These are phyloP conservation scores for Candida anglica DNA, from an alignment of 805 yeast genomes.

Conservation along the genomic window DNA sequence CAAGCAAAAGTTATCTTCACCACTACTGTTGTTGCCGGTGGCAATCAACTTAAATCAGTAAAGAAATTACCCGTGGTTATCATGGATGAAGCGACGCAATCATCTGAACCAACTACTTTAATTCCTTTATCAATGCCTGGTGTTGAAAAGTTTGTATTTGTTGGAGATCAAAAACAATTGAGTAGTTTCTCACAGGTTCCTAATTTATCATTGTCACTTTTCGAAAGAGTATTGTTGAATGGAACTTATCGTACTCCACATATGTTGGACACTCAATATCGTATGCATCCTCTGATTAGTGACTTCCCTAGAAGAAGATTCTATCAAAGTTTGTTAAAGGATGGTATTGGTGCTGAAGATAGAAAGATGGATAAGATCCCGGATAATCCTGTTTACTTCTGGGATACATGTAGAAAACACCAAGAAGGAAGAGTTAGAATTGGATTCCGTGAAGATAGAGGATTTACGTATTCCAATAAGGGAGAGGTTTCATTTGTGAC, in stretches of 20 bases:
- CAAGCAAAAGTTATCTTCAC: slow-evolving; percentile 71
- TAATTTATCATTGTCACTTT: slow-evolving; percentile 59
- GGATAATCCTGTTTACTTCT: slow-evolving; percentile 51
- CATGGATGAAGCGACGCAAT: slow-evolving; percentile 77
- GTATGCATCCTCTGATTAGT: slow-evolving; percentile 65
- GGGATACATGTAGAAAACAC: slow-evolving; percentile 51
- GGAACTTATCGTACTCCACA: slow-evolving; percentile 59
- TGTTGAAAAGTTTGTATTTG: slow-evolving; percentile 63
- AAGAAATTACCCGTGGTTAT: slow-evolving; percentile 60
- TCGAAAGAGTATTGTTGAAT: slow-evolving; percentile 61
- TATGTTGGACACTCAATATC: slow-evolving; percentile 66
- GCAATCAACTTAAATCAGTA: slow-evolving; percentile 54
- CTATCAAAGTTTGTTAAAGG: slow-evolving; percentile 45
- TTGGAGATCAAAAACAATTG: slow-evolving; percentile 74
- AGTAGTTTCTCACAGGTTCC: slow-evolving; percentile 70
- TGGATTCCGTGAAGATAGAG: slow-evolving; percentile 44
- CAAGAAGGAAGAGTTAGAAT: slow-evolving; percentile 48
- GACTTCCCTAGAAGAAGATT: slow-evolving; percentile 54
- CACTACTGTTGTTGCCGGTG: slow-evolving; percentile 72
- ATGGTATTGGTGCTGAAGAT: slow-evolving; percentile 57
- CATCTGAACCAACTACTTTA: slow-evolving; percentile 67
- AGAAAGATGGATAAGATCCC: slow-evolving; percentile 45
- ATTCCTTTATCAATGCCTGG: slow-evolving; percentile 70
- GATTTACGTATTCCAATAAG: slow-evolving; percentile 55
- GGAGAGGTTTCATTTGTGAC: slow-evolving; percentile 50